phyloP scores from a whole-genome alignment of 78 protist species.

The Speleostelium caveatum region DNA sequence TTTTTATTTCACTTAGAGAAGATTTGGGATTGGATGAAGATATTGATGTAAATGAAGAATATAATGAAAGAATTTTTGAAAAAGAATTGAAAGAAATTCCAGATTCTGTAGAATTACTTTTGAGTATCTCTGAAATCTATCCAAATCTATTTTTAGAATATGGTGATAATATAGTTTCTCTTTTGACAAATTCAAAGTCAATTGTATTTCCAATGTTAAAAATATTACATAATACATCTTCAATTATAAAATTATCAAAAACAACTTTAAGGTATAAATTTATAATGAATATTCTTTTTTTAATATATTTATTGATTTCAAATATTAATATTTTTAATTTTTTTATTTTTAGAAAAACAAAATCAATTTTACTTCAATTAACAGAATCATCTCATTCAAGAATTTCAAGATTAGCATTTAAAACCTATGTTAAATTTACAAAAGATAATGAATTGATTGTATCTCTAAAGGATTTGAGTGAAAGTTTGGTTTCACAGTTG shows the following conservation, averaged over 20 bases:
- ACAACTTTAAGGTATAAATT: constrained; percentile 8
- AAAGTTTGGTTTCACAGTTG: not conserved
- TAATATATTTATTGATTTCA: not conserved
- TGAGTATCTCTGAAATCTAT: not conserved
- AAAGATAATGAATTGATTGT: not conserved
- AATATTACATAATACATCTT: not conserved
- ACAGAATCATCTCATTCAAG: constrained; percentile 26
- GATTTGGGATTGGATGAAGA: constrained; percentile 9
- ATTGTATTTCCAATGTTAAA: constrained; percentile 7
- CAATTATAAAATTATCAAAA: constrained; percentile 12
- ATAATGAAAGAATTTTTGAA: constrained; percentile 3
- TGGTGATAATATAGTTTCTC: not conserved
- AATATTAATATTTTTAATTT: not conserved
- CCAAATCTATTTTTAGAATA: constrained; percentile 7
- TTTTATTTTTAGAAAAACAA: not conserved
- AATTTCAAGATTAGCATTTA: constrained; percentile 43
- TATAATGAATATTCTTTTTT: not conserved
- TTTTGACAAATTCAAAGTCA: not conserved
- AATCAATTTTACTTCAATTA: constrained; percentile 5
- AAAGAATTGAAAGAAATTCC: constrained; percentile 31
- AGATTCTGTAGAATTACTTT: not conserved
- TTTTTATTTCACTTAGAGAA: not conserved
- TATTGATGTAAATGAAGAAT: not conserved
- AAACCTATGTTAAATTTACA: constrained; percentile 14
- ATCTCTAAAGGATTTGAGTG: constrained; percentile 10